Base-by-base conservation (phyloP, 257 asterid genomes). In the Gynochthodes officinalis region DNA sequence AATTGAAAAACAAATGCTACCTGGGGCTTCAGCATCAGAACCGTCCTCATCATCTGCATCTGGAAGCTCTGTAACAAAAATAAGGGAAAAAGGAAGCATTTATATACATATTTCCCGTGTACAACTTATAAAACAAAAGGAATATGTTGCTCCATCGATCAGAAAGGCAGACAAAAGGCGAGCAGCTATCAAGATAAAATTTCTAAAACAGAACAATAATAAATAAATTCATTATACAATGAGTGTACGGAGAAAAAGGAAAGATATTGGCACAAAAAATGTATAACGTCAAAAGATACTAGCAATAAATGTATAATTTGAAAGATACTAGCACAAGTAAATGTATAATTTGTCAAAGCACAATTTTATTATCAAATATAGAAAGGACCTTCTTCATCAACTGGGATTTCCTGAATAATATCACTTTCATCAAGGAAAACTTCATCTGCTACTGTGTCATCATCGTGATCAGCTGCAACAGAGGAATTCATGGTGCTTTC, bases 361-460 rank as follows among this genome's bases (percentile, higher is more conserved):
- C 21, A 18, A 2, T 25, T n/a, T n/a, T n/a, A n/a, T n/a, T n/a
- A n/a, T n/a, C n/a, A n/a, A n/a, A 9, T 3, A 53, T 19, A 50
- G 42, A 37, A 53, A 42, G 23, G 19, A 89, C 97, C 97, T 88
- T 90, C 96, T 73, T 88, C 96, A 80, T 92, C 98, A 73, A 88
- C 74, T 1, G 84, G 84, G 62, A 85, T 84, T 81, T 88, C 92
- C 25, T 87, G 71, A 42, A 89, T 79, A 59, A 90, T 90, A 78
- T 92, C 96, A 50, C 25, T 75, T 67, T 88, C 96, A 8, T 92
- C 96, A 23, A 89, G 78, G 70, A 84, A 92, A 43, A 80, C 79
- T 43, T 59, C 74, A 30, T 59, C 77, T 27, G 30, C 77, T 57
- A 27, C 43, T 1, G 3, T 10, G 0, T 54, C 89, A 2, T 54